Evolutionary conservation across 2,329 filamentous ascomycete genomes (phyloP).

Genomic region (Raffaelea arxii): DNA sequence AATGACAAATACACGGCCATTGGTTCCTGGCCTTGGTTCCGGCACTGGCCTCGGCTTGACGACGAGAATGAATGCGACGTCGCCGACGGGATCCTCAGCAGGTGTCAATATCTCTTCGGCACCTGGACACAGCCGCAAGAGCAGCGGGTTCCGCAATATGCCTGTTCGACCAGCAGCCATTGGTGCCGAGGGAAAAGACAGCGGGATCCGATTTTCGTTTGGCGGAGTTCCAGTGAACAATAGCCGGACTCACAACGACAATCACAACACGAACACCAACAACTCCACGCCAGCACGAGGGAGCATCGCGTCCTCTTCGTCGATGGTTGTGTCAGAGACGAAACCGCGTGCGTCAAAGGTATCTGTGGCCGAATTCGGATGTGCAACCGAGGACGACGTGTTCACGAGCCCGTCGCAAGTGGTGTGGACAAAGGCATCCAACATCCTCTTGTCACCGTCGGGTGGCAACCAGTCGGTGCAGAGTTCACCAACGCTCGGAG

Average conservation of each 20-base stretch:
- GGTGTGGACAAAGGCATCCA: background rate
- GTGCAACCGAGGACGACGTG: background rate
- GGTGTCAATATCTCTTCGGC: too few species aligned
- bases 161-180: too few species aligned
- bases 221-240: background rate
- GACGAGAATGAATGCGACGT: too few species aligned
- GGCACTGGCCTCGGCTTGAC: background rate
- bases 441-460: background rate
- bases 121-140: background rate
- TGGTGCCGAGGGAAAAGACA: too few species aligned
- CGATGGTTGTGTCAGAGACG: too few species aligned
- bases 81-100: too few species aligned
- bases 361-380: too few species aligned
- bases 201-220: conserved; percentile 7
- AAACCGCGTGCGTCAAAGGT: too few species aligned
- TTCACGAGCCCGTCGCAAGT: background rate
- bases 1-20: background rate
- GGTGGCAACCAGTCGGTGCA: background rate
- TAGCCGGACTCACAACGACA: background rate
- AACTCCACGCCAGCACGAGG: too few species aligned
- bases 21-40: background rate
- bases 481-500: conserved; percentile 6
- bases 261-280: background rate
- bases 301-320: too few species aligned
- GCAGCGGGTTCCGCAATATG: background rate